These are phyloP conservation scores for Metschnikowia aberdeeniae DNA, from an alignment of 805 yeast genomes.

Conservation along the genomic window DNA sequence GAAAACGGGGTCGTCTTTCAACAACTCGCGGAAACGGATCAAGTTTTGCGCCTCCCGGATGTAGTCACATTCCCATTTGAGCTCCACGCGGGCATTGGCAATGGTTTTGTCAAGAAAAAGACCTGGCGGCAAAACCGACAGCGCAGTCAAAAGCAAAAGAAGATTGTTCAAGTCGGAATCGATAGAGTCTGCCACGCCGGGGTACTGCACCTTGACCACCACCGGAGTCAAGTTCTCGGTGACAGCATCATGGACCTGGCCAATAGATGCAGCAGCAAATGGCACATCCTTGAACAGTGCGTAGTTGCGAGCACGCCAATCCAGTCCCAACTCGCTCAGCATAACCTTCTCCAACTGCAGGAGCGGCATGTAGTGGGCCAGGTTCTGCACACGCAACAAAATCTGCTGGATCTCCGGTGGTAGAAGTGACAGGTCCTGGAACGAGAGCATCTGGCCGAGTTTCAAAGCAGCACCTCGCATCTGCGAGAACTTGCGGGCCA, in stretches of 20 bases:
- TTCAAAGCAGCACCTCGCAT: constrained; percentile 99
- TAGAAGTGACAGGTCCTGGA: constrained; percentile 82
- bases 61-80: constrained; percentile 98
- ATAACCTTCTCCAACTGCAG: constrained; percentile 79
- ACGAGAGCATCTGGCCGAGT: constrained; percentile 94
- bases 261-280: constrained; percentile 95
- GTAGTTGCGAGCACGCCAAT: constrained; percentile 71
- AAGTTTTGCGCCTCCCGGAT: constrained; percentile 80
- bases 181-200: constrained; percentile 91
- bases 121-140: constrained; percentile 84
- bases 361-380: constrained; percentile 96
- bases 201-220: constrained; percentile 95
- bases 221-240: constrained; percentile 65
- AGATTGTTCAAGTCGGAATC: constrained; percentile 91
- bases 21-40: constrained; percentile 59
- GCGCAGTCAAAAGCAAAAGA: constrained; percentile 77
- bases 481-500: constrained; percentile 81
- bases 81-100: constrained; percentile 87
- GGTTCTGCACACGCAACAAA: constrained; percentile 80
- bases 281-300: constrained; percentile 80
- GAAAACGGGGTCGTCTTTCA: constrained; percentile 54
- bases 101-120: constrained; percentile 86
- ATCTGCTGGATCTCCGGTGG: constrained; percentile 84
- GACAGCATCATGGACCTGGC: constrained; percentile 89
- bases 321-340: constrained; percentile 65